Percentiles rank a stretch among this genome's conserved stretches.
Conservation (phyloP, 305 asterid genomes). For the Fraxinus baroniana region DNA sequence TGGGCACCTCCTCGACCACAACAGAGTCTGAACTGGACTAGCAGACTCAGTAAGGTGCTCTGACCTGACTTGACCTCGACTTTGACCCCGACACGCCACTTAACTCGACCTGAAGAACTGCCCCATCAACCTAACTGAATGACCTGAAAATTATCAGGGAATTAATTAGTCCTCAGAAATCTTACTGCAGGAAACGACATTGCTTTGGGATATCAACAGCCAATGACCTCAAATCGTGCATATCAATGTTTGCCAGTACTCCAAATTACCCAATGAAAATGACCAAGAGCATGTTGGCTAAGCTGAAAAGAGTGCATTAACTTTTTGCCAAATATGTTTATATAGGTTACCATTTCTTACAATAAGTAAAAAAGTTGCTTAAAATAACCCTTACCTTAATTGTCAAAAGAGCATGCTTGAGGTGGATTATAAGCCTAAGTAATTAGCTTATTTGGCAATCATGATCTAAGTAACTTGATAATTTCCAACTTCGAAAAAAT, state of each 20-base stretch:
- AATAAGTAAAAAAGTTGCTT: neutral
- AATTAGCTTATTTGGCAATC: neutral
- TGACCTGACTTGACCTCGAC: conserved; percentile 43
- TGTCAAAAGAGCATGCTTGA: neutral
- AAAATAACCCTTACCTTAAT: neutral
- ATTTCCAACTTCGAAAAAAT: neutral
- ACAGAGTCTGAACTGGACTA: conserved; percentile 49
- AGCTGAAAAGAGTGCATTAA: neutral
- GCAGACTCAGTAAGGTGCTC: conserved; percentile 54
- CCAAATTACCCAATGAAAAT: neutral
- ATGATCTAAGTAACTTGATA: neutral
- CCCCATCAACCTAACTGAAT: conserved; percentile 33
- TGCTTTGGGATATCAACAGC: neutral
- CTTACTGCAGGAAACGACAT: neutral
- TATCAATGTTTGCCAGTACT: neutral
- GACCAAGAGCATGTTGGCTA: neutral
- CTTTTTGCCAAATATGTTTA: neutral
- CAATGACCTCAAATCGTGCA: neutral
- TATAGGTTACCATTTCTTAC: neutral
- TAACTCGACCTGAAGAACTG: conserved; percentile 17
- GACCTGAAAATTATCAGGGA: conserved; percentile 23
- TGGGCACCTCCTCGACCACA: conserved; percentile 43
- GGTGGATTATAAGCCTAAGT: neutral
- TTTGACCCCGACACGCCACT: conserved; percentile 39
- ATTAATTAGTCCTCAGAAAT: conserved; percentile 17